These are phyloP conservation scores for Trichoderma gracile DNA, from an alignment of 2,329 filamentous ascomycete species.

Conservation along the genomic window DNA sequence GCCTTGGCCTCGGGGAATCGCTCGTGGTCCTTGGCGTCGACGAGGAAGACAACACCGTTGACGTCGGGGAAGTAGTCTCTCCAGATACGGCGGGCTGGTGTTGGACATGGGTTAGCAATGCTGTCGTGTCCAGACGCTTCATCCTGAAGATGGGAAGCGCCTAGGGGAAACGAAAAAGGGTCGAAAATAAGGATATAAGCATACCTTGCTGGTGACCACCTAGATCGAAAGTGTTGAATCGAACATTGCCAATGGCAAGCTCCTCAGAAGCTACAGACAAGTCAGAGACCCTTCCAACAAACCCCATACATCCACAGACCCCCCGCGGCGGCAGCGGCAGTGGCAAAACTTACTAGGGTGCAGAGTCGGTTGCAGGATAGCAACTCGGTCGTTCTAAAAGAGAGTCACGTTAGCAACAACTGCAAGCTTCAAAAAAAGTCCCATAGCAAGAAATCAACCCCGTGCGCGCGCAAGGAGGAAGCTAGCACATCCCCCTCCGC, in stretches of 20 bases:
- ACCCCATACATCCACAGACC: neutral
- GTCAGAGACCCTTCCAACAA: slow-evolving; percentile 27
- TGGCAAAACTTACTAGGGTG: slow-evolving; percentile 71
- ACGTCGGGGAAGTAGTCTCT: slow-evolving; percentile 97
- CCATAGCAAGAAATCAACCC: neutral
- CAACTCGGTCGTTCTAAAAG: slow-evolving; percentile 85
- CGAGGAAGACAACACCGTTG: slow-evolving; percentile 93
- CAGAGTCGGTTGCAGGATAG: slow-evolving; percentile 84
- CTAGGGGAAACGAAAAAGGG: neutral
- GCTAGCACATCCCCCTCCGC: neutral
- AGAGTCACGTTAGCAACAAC: slow-evolving; percentile 31
- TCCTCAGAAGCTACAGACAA: slow-evolving; percentile 73
- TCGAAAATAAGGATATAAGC: slow-evolving; percentile 27
- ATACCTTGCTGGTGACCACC: slow-evolving; percentile 89
- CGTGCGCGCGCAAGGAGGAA: neutral
- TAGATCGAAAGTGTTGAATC: slow-evolving; percentile 92
- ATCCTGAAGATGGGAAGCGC: neutral
- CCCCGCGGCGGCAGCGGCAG: neutral
- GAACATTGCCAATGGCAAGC: slow-evolving; percentile 87
- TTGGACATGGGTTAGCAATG: slow-evolving; percentile 2
- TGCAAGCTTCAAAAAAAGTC: neutral
- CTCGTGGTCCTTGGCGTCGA: slow-evolving; percentile 96
- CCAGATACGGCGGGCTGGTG: slow-evolving; percentile 84
- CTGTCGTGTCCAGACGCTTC: too few relatives aligned
- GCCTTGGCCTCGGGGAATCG: slow-evolving; percentile 92